Evolutionary conservation across 495 filamentous ascomycete species (phyloP), one percentile per base, ranked within the genome.

Genomic region (Thozetella sp.): DNA sequence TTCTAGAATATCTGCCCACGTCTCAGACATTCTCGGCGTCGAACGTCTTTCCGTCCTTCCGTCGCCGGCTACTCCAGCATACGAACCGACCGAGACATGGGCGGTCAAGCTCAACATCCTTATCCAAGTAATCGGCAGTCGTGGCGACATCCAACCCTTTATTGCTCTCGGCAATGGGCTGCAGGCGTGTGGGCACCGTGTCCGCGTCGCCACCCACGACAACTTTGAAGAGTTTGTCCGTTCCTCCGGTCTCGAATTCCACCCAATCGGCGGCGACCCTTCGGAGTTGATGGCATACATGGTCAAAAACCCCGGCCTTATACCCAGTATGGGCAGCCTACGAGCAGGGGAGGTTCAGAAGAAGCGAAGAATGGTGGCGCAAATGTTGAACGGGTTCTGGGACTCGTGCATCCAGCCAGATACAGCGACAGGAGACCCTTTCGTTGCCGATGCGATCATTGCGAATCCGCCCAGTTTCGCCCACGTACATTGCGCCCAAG

Each of bases 81-180:
- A 37, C 30, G 30, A 37, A 17, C 30, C 30, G 17, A 37, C 30
- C 30, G 30, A 37, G 17, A 37, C 30, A 37, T 37, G 30, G 30
- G 30, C 30, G 17, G 30, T 37, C 67, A 65, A n/a, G 46, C 65
- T 91, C 48, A 90, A 89, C 64, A 86, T 91, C 34, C 87, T 90
- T 0, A 80, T 91, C 26, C 90, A 90, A 79, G 86, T 90, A 3
- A 88, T 91, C 60, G 88, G 88, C 1, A 85, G 81, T n/a, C 69
- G 88, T 52, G 88, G 88, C 12, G 88, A 91, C 65, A 85, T 88
- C 52, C 88, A 91, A 63, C 88, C 88, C 1, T 91, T 90, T 58
- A 69, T 91, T 4, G 83, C 83, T 56, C 73, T 91, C 34, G 86
- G 87, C 17, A 87, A 86, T 66, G 73, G 85, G n/a, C 74, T 91